Base-by-base conservation (phyloP, 305 asterid genomes). In the Euphrasia arctica region DNA sequence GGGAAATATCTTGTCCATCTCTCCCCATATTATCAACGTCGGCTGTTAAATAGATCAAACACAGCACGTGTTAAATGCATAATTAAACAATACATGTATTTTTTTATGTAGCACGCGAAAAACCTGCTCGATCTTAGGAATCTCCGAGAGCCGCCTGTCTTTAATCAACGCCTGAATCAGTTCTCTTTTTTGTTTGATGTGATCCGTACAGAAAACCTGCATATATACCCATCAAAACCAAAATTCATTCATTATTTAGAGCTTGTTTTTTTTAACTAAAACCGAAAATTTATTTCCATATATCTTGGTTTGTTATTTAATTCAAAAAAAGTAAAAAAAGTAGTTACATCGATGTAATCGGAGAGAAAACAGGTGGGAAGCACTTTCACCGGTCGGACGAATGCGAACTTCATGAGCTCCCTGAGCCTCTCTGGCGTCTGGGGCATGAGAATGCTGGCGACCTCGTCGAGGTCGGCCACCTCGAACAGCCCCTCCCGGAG, bases 1-100 rank as follows among this genome's bases (percentile, higher is more conserved):
- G 10, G 96, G 96, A 67, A 88, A 88, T 64, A 88, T 80, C 64
- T 71, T 78, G 76, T 88, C 95, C 61, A 72, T 73, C 75, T 88
- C 96, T 67, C 95, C 96, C 96, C 96, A 88, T 42, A 88, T 71
- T 18, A 88, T 84, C 58, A 88, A 66, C 1, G 96, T 86, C 36
- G 85, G 77, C 84, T 83, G 84, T 67, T 60, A 14, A 15, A 54
- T 54, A 18, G 14, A 1, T 18, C 22, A 18, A 18, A 15, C 18
- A 9, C 29, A 32, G 41, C 56, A 66, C 56, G 47, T 10, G 27
- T 58, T 11, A 29, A 5, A 12, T 31, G 43, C 13, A 6, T 29
- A 28, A 0, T 9, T 34, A 18, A 18, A 18, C 22, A 18, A 18
- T 1, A 18, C 22, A 0, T 8, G 9, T 8, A 18, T 39, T 2